These are phyloP conservation scores for Wickerhamomyces sp. DNA, from an alignment of 1,139 yeast species.

Conservation along the genomic window DNA sequence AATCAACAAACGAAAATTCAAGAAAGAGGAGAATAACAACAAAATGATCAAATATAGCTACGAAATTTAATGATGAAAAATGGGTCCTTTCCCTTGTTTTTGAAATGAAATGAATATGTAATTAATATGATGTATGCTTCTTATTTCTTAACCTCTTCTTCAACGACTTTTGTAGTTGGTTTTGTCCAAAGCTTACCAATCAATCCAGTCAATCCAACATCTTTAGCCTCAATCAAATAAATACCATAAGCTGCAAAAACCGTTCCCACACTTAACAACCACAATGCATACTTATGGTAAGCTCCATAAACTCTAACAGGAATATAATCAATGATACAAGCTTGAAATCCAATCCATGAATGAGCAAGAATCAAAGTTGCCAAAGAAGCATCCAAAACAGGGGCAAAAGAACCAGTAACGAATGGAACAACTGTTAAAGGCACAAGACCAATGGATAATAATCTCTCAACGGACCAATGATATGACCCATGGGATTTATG, in stretches of 20 bases:
- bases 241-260: slow-evolving; percentile 61
- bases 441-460: slow-evolving; percentile 51
- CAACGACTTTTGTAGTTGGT: slow-evolving; percentile 20
- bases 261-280: slow-evolving; percentile 59
- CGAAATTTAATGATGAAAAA: not conserved
- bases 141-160: slow-evolving; percentile 5
- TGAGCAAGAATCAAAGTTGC: slow-evolving; percentile 55
- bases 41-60: too few species aligned
- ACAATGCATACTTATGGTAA: slow-evolving; percentile 57
- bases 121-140: not conserved
- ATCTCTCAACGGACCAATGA: slow-evolving; percentile 71
- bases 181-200: slow-evolving; percentile 36
- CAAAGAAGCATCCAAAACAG: slow-evolving; percentile 52
- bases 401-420: slow-evolving; percentile 47
- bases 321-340: slow-evolving; percentile 77
- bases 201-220: slow-evolving; percentile 53
- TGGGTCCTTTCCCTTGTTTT: not conserved
- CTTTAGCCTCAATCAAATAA: slow-evolving; percentile 64
- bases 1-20: too few species aligned
- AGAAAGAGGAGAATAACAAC: not conserved
- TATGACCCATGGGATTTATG: slow-evolving; percentile 56
- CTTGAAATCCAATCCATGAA: slow-evolving; percentile 65
- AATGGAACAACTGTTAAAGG: slow-evolving; percentile 65
- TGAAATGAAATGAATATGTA: not conserved
- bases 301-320: slow-evolving; percentile 69